Evolutionary conservation across 192 early-diverging fungal genomes (phyloP).

Genomic region (Linnemannia exigua): DNA sequence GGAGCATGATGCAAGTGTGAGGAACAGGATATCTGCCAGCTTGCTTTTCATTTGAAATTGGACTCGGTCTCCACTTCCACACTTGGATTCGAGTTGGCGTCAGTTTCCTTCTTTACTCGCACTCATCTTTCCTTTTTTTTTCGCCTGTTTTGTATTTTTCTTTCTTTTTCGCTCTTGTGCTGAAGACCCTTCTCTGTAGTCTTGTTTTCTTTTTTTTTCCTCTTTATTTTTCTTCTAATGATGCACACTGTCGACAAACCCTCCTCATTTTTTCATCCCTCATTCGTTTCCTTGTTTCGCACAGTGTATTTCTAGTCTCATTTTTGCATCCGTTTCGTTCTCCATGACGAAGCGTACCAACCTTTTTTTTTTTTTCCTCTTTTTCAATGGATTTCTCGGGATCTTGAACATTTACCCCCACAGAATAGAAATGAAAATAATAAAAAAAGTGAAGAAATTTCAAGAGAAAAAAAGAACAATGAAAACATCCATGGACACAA

Average conservation of each 20-base stretch:
- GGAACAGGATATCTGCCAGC: neutral
- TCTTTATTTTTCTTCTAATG: constrained; percentile 21
- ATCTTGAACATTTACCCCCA: constrained; percentile 18
- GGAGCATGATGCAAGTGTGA: neutral
- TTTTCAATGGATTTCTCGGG: constrained; percentile 27
- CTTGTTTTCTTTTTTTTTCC: neutral
- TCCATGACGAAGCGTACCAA: neutral
- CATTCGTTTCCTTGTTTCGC: constrained; percentile 11
- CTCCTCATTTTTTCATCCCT: constrained; percentile 4
- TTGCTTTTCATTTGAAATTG: neutral
- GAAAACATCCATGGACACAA: neutral
- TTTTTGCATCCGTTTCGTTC: neutral
- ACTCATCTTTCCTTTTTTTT: neutral
- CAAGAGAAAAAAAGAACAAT: neutral
- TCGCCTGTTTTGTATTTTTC: neutral
- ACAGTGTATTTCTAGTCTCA: constrained; percentile 10
- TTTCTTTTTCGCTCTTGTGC: constrained; percentile 15
- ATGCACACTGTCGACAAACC: constrained; percentile 34
- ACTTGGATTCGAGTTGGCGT: neutral
- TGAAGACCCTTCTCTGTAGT: constrained; percentile 21
- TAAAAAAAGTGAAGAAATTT: constrained; percentile 34
- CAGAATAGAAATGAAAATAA: constrained; percentile 18
- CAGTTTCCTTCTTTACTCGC: neutral
- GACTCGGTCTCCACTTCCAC: neutral
- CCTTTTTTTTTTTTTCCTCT: constrained; percentile 13